Base-by-base conservation (phyloP, 768 basidiomycete genomes). In the Kwoniella sp. region DNA sequence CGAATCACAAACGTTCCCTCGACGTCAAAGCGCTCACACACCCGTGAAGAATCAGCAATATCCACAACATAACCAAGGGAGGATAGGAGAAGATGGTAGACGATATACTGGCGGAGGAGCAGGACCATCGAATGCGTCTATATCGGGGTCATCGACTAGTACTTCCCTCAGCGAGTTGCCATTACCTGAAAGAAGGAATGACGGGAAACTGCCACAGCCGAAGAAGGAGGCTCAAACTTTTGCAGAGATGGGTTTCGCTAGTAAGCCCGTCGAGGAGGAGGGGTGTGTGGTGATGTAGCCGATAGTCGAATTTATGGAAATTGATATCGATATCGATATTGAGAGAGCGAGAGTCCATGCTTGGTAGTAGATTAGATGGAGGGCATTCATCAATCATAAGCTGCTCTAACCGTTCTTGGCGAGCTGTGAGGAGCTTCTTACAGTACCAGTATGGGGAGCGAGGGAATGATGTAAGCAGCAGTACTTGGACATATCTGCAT, bases 171-270 rank as follows among this genome's bases (percentile, higher is more conserved):
- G 33, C 33, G 55, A 64, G 21, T 47, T 64, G 21, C 62, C 62
- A 6, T 21, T 64, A 17, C 62, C 62, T 17, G 55, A 51, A 37
- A 30, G 56, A 57, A 29, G 47, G 19, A 65, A 51, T 55, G 50
- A 40, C 56, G 50, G 27, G 29, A 54, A 49, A 53, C 55, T 21
- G 27, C 62, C 71, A 53, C 55, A 27, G 27, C 62, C 71, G 19
- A 63, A 60, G 55, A 81, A 80, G 55, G 84, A 87, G 1, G 85
- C 90, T 1, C 83, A 88, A 73, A 93, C 92, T 48, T 94, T 96
- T 81, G 90, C 88, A 22, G 92, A 95, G 83, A 93, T 96, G 92
- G 93, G 93, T 0, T 88, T 92, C 73, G 85, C 87, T 30, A 88
- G 88, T 13, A 85, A 84, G 26, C 90, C 89, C 72, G 85, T 86